These are phyloP conservation scores for Phytophthora multivora DNA, from an alignment of 352 stramenopile genomes.

Conservation along the genomic window DNA sequence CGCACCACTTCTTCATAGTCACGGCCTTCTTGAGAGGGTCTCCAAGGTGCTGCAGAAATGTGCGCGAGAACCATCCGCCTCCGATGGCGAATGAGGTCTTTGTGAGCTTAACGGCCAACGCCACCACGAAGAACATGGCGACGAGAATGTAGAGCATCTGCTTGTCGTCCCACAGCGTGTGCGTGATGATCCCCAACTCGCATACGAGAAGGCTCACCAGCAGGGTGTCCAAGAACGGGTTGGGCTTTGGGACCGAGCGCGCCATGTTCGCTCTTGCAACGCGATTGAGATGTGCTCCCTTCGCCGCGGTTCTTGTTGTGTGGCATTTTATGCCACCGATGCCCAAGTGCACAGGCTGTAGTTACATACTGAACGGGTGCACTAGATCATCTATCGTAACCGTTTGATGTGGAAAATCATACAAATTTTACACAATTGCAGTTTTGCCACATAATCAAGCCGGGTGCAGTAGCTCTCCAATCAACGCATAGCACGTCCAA, in stretches of 20 bases:
- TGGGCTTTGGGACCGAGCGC: conserved; percentile 68
- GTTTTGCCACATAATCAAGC: background rate
- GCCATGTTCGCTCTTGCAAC: conserved; percentile 42
- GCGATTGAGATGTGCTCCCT: conserved; percentile 16
- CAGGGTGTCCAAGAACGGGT: conserved; percentile 65
- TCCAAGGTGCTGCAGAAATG: conserved; percentile 77
- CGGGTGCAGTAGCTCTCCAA: conserved; percentile 1
- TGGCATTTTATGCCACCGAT: conserved; percentile 1
- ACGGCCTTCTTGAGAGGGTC: conserved; percentile 82
- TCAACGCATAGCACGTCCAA: background rate
- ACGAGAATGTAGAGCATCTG: conserved; percentile 77
- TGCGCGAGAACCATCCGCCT: conserved; percentile 78
- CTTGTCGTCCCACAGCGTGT: conserved; percentile 69
- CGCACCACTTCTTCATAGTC: conserved; percentile 90
- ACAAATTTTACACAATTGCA: too few relatives aligned
- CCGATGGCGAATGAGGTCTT: conserved; percentile 67
- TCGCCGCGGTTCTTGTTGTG: conserved; percentile 26
- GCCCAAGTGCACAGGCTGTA: background rate
- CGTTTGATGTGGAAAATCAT: too few relatives aligned
- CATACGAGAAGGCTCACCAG: conserved; percentile 61
- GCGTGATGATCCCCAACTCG: conserved; percentile 65
- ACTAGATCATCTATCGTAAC: background rate
- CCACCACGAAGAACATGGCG: conserved; percentile 65
- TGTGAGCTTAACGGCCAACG: conserved; percentile 71
- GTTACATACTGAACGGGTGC: background rate